These are phyloP conservation scores for Sarocladium strictum DNA, from an alignment of 2,329 filamentous ascomycete species.

Conservation along the genomic window DNA sequence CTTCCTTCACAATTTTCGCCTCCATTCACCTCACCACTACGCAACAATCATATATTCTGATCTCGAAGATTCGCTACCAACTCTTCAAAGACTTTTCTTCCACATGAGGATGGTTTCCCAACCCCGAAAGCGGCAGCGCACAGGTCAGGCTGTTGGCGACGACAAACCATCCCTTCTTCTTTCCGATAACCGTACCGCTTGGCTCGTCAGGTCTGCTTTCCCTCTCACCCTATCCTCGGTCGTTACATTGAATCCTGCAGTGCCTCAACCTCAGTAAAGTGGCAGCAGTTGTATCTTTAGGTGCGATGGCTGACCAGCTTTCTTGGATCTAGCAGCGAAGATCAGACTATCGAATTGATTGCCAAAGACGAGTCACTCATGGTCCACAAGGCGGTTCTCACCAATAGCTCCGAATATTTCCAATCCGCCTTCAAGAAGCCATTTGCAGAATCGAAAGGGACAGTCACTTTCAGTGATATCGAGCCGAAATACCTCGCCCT, in stretches of 20 bases:
- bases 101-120: neutral
- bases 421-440: slow-evolving; percentile 20
- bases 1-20: neutral
- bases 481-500: slow-evolving; percentile 26
- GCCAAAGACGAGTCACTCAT: slow-evolving; percentile 23
- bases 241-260: too few relatives aligned
- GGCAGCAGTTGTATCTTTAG: too few relatives aligned
- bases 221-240: neutral
- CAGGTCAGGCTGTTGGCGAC: neutral
- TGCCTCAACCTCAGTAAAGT: too few relatives aligned
- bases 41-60: neutral
- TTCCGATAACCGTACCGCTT: slow-evolving; percentile 25
- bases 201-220: slow-evolving; percentile 27
- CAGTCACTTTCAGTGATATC: slow-evolving; percentile 25
- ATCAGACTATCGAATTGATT: slow-evolving; percentile 24
- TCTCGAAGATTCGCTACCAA: neutral
- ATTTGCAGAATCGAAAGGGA: slow-evolving; percentile 22
- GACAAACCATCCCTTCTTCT: slow-evolving; percentile 18
- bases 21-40: neutral
- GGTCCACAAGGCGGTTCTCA: slow-evolving; percentile 24
- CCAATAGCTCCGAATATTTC: slow-evolving; percentile 28
- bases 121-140: slow-evolving; percentile 7
- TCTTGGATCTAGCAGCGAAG: slow-evolving; percentile 18
- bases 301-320: slow-evolving; percentile 4
- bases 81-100: neutral